Conservation (phyloP, 441 rosid genomes). For the Eutrema salsugineum region DNA sequence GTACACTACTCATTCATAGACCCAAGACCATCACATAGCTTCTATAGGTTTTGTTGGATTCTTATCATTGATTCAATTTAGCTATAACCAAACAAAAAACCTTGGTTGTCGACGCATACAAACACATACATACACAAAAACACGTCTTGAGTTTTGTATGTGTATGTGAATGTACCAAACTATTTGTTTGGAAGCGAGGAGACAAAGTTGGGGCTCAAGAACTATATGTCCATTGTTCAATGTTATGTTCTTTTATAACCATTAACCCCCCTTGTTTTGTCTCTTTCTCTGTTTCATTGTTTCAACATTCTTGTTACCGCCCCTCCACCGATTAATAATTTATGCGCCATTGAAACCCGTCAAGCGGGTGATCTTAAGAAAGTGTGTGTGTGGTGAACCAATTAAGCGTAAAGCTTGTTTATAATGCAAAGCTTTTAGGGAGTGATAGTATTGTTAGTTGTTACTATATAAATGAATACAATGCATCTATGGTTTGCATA, state of each 20-base stretch:
- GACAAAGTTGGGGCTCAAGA: constrained; percentile 32
- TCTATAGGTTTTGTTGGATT: constrained; percentile 24
- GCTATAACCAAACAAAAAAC: constrained; percentile 23
- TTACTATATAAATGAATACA: constrained; percentile 2
- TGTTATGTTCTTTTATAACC: constrained; percentile 13
- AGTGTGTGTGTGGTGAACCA: not conserved
- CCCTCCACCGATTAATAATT: not conserved
- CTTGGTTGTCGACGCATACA: constrained; percentile 17
- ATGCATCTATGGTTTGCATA: constrained; percentile 4
- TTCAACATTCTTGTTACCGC: not conserved
- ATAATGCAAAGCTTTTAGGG: not conserved
- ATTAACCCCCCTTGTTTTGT: not conserved
- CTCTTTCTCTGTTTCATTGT: not conserved
- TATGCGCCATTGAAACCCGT: not conserved
- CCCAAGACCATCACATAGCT: constrained; percentile 12
- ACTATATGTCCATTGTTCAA: not conserved
- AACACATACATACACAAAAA: not conserved
- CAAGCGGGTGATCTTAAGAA: too few relatives aligned
- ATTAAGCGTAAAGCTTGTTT: not conserved
- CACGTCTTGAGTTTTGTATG: constrained; percentile 16
- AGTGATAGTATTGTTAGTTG: not conserved
- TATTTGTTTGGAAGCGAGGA: constrained; percentile 24
- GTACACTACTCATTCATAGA: constrained; percentile 16
- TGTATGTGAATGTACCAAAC: constrained; percentile 18
- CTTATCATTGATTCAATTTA: constrained; percentile 7